phyloP scores from a whole-genome alignment of 2,329 filamentous ascomycete genomes.

The Aspergillus sp. region DNA sequence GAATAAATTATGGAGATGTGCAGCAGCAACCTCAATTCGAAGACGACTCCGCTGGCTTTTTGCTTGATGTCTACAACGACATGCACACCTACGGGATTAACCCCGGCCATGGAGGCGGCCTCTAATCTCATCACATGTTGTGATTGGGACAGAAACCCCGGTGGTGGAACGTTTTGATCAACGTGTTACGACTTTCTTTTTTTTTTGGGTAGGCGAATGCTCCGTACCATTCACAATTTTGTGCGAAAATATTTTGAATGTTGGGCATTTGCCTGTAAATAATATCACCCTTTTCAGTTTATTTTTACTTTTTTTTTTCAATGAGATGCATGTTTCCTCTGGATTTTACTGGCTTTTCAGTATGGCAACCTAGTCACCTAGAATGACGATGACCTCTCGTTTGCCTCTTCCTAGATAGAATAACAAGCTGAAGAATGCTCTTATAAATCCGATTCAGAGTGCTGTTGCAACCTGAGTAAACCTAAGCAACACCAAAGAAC shows the following conservation, averaged over 20 bases:
- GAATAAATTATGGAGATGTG: constrained; percentile 5
- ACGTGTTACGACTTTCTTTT: constrained; percentile 10
- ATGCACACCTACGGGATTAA: constrained; percentile 12
- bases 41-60: constrained; percentile 10
- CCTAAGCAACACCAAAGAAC: too few relatives aligned
- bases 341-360: background rate
- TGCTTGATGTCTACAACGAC: constrained; percentile 13
- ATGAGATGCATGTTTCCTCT: background rate
- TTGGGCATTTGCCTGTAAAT: background rate
- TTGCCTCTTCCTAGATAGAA: too few relatives aligned
- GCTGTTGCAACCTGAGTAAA: too few relatives aligned
- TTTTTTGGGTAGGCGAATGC: constrained; percentile 5
- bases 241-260: constrained; percentile 1
- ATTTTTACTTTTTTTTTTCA: background rate
- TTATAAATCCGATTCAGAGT: too few relatives aligned
- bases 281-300: background rate
- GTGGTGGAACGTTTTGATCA: constrained; percentile 4
- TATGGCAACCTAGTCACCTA: background rate
- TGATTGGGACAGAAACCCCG: constrained; percentile 4
- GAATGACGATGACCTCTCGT: too few relatives aligned
- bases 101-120: constrained; percentile 8
- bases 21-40: constrained; percentile 10
- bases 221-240: background rate
- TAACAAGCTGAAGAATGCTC: too few relatives aligned
- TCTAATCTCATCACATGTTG: constrained; percentile 6